Percentiles rank a stretch among this genome's conserved stretches.
Conservation (phyloP, 2,329 filamentous ascomycete species). For the Neoarthrinium moseri region DNA sequence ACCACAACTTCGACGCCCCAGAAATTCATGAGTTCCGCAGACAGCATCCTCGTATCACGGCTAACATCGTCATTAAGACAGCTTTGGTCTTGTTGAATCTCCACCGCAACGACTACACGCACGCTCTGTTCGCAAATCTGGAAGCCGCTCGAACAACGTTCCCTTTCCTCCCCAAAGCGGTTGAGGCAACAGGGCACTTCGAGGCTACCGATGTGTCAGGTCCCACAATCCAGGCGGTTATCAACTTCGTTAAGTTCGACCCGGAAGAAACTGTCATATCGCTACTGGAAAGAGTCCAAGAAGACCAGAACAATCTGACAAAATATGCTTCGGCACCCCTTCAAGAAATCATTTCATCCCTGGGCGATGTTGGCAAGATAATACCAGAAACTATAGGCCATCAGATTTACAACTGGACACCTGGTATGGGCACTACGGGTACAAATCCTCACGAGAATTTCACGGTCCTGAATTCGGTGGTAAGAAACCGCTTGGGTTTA, state of each 20-base stretch:
- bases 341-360: conserved; percentile 11
- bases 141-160: conserved; percentile 15
- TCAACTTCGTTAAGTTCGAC: conserved; percentile 11
- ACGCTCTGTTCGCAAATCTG: conserved; percentile 16
- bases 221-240: conserved; percentile 15
- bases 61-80: conserved; percentile 13
- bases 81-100: conserved; percentile 16
- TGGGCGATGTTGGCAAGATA: not conserved
- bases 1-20: conserved; percentile 12
- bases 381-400: conserved; percentile 11
- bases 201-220: conserved; percentile 17
- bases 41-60: conserved; percentile 7
- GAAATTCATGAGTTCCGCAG: conserved; percentile 11
- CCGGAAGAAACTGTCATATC: conserved; percentile 10
- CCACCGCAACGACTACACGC: conserved; percentile 14
- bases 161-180: conserved; percentile 12
- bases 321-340: conserved; percentile 12
- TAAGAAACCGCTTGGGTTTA: not conserved
- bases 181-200: conserved; percentile 8
- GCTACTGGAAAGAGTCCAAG: conserved; percentile 13
- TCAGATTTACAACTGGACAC: conserved; percentile 16
- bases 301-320: conserved; percentile 14
- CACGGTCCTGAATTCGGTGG: conserved; percentile 10
- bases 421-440: conserved; percentile 12
- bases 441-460: conserved; percentile 12